Conservation (phyloP, 306 rosid genomes). For the Prinsepia uniflora region DNA sequence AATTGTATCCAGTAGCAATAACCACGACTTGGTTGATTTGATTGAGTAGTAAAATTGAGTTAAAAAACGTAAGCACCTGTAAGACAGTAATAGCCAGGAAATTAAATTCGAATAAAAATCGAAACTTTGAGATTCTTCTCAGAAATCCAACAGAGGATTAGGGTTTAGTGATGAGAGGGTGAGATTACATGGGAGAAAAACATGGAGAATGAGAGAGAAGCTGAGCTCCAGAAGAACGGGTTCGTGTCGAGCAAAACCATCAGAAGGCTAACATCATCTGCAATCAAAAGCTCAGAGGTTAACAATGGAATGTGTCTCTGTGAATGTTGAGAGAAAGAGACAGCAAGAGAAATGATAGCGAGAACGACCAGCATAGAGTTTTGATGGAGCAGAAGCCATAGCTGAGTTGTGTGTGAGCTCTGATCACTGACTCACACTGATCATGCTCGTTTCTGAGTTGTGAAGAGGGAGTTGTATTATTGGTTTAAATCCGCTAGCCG, state of each 20-base stretch:
- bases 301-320: not conserved
- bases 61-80: constrained; percentile 78
- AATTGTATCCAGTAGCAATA: constrained; percentile 83
- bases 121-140: not conserved
- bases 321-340: not conserved
- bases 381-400: constrained; percentile 80
- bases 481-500: not conserved
- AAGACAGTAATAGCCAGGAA: not conserved
- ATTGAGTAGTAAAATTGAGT: constrained; percentile 68
- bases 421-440: not conserved
- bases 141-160: not conserved
- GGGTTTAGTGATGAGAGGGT: constrained; percentile 12
- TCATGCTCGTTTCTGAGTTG: not conserved
- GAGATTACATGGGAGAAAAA: constrained; percentile 71
- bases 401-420: not conserved
- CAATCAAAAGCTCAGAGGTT: constrained; percentile 15
- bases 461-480: not conserved
- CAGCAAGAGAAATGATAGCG: constrained; percentile 16
- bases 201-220: constrained; percentile 64
- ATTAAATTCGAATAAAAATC: not conserved
- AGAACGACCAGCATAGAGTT: constrained; percentile 58
- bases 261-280: constrained; percentile 90
- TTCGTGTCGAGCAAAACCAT: constrained; percentile 79
- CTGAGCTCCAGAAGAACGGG: constrained; percentile 80
- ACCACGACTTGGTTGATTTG: constrained; percentile 84